phyloP scores from a whole-genome alignment of 441 rosid genomes.

The Adansonia grandidieri region DNA sequence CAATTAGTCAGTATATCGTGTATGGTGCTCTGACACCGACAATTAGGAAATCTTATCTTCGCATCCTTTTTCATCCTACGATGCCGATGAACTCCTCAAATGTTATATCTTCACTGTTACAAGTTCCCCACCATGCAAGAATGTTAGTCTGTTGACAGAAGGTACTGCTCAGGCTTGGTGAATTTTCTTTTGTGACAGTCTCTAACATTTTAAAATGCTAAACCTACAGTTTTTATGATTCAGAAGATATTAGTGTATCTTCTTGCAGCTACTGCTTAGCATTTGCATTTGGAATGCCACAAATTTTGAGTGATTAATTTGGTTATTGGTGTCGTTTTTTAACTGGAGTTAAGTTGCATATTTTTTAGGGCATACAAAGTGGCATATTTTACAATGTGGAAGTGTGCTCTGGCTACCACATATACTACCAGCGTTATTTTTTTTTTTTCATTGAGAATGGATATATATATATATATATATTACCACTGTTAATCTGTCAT shows the following conservation, averaged over 20 bases:
- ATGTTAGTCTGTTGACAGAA: not conserved
- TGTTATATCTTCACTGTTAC: not conserved
- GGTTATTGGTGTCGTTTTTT: not conserved
- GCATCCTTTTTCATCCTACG: not conserved
- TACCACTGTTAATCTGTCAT: not conserved
- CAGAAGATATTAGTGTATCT: not conserved
- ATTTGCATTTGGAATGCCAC: not conserved
- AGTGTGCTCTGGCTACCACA: slow-evolving; percentile 12
- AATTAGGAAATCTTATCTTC: not conserved
- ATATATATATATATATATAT: too few relatives aligned
- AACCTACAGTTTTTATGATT: not conserved
- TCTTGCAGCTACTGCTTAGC: not conserved
- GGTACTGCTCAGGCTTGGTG: not conserved
- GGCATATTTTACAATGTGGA: not conserved
- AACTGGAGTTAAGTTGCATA: not conserved
- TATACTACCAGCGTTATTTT: not conserved
- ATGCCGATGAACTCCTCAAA: not conserved
- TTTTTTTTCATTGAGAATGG: too few relatives aligned
- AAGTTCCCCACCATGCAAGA: not conserved
- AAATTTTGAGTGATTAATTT: not conserved
- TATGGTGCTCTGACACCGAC: not conserved
- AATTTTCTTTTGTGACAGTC: not conserved
- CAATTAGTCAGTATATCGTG: not conserved
- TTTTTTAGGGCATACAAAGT: not conserved
- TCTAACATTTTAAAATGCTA: not conserved